These are phyloP conservation scores for Kuraishia borneana DNA, from an alignment of 805 yeast species.

Conservation along the genomic window DNA sequence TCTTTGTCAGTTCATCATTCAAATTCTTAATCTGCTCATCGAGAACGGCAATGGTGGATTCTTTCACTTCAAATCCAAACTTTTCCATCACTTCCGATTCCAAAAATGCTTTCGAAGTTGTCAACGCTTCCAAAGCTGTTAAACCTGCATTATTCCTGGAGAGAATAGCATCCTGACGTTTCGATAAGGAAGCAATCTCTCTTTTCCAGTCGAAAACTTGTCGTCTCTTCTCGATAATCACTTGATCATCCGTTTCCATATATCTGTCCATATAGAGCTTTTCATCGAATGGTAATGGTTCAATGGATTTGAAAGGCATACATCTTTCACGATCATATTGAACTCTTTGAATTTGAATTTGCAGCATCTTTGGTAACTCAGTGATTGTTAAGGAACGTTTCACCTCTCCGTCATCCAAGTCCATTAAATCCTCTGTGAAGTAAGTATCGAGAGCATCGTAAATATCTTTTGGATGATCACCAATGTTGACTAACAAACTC, in stretches of 20 bases:
- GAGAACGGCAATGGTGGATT: slow-evolving; percentile 36
- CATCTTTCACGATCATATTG: slow-evolving; percentile 68
- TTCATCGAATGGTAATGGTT: slow-evolving; percentile 73
- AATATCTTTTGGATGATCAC: slow-evolving; percentile 78
- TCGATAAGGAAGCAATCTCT: slow-evolving; percentile 32
- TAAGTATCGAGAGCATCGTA: slow-evolving; percentile 86
- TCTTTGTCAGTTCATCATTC: slow-evolving; percentile 28
- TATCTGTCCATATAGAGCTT: slow-evolving; percentile 81
- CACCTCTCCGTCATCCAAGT: slow-evolving; percentile 61
- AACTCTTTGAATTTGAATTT: slow-evolving; percentile 90
- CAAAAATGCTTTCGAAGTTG: slow-evolving; percentile 47
- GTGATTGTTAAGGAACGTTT: slow-evolving; percentile 63
- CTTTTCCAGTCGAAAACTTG: slow-evolving; percentile 56
- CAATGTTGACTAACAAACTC: slow-evolving; percentile 74
- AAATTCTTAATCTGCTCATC: slow-evolving; percentile 34
- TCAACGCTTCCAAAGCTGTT: slow-evolving; percentile 38
- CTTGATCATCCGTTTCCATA: slow-evolving; percentile 54
- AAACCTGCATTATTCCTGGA: slow-evolving; percentile 37
- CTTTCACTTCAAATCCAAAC: slow-evolving; percentile 24
- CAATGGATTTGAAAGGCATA: slow-evolving; percentile 72
- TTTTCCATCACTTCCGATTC: slow-evolving; percentile 26
- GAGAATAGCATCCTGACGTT: slow-evolving; percentile 29
- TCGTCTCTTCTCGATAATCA: slow-evolving; percentile 36
- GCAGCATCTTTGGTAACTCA: slow-evolving; percentile 70
- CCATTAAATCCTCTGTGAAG: slow-evolving; percentile 64